Evolutionary conservation across 306 rosid species (phyloP).

Genomic region (Fragaria nilgerrensis): DNA sequence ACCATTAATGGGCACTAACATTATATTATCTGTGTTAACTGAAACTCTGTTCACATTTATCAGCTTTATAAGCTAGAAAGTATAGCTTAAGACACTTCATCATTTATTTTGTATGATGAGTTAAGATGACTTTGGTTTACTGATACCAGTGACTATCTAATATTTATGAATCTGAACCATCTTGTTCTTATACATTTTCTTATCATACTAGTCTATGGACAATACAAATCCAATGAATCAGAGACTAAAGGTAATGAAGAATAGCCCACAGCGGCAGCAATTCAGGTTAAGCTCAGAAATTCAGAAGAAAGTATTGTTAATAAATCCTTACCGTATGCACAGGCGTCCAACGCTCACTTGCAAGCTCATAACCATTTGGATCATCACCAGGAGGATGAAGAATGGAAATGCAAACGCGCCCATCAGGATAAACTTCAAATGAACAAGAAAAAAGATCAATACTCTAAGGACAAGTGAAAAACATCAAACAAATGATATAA

Average conservation of each 20-base stretch:
- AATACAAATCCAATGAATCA: background rate
- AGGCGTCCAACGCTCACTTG: conserved; percentile 99
- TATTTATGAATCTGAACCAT: background rate
- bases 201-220: background rate
- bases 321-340: conserved; percentile 77
- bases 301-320: background rate
- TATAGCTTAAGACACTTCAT: background rate
- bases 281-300: background rate
- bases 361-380: conserved; percentile 97
- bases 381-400: conserved; percentile 99
- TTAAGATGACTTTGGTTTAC: background rate
- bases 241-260: background rate
- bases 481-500: background rate
- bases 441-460: conserved; percentile 22
- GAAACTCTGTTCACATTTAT: background rate
- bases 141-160: background rate
- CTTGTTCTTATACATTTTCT: background rate
- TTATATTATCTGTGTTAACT: background rate
- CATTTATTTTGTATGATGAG: background rate
- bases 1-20: background rate
- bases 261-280: background rate
- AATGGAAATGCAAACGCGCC: conserved; percentile 97
- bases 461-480: conserved; percentile 9
- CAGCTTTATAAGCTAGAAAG: background rate
- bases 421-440: conserved; percentile 86